Conservation (phyloP, 305 asterid species). For the Solanum hybrid region DNA sequence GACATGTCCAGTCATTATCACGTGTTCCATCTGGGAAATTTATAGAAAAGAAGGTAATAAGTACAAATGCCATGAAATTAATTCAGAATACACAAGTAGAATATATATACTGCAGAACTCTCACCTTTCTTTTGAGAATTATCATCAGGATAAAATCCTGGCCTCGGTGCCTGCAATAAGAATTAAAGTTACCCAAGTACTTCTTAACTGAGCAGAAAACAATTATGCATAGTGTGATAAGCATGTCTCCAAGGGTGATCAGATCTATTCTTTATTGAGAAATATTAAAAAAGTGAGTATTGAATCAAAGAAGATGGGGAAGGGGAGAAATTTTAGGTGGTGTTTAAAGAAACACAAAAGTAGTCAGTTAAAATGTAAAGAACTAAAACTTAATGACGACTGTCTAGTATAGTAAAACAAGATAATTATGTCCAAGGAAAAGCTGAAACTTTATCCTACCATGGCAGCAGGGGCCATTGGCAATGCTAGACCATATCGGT, state of each 20-base stretch:
- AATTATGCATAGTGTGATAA: not conserved
- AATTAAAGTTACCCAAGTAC: not conserved
- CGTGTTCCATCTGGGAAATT: slow-evolving; percentile 58
- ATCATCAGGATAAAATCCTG: slow-evolving; percentile 57
- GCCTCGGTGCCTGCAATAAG: slow-evolving; percentile 57
- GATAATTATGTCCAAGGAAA: not conserved
- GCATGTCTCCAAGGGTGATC: not conserved
- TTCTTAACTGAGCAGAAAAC: not conserved
- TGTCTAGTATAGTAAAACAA: not conserved
- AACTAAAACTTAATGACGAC: not conserved
- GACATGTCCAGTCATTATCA: slow-evolving; percentile 87
- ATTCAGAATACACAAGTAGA: not conserved
- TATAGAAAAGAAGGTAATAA: slow-evolving; percentile 7
- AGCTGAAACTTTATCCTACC: slow-evolving; percentile 29
- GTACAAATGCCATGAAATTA: slow-evolving; percentile 7
- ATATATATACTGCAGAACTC: slow-evolving; percentile 14
- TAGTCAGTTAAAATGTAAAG: not conserved
- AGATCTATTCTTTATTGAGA: not conserved
- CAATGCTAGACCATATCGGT: slow-evolving; percentile 54
- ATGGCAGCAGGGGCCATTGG: slow-evolving; percentile 59
- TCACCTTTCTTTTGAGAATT: slow-evolving; percentile 46
- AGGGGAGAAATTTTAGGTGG: not conserved
- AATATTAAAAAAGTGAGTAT: not conserved
- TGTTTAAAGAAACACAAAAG: not conserved
- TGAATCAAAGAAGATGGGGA: not conserved